Base-by-base conservation (phyloP, 1,284 basidiomycete genomes). In the Tremellales sp. region DNA sequence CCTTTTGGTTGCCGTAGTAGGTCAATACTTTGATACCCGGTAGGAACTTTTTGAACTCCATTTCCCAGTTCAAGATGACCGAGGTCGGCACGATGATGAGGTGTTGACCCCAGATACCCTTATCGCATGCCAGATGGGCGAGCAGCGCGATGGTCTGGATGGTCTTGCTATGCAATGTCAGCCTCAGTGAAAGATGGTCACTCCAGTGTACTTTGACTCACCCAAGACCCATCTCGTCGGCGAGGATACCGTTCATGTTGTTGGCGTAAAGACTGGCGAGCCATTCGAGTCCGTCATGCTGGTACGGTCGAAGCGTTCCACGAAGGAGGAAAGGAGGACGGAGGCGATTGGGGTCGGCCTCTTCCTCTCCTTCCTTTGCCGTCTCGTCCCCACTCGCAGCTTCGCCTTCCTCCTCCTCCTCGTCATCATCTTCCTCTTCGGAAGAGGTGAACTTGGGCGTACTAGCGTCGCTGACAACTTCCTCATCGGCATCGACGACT, bases 31-130 rank as follows among this genome's bases (percentile, higher is more conserved):
- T 87, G 80, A 97, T 93, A 1, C 92, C 93, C 0, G 93, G 93
- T 2, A 97, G 77, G 68, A 97, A 97, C 74, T 96, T 96, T 74
- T 97, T 96, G 79, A 97, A 97, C 71, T 97, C 93, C 87, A 97
- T 94, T 72, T 96, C 93, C 93, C 93, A 97, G 68, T 97, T 97
- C 51, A 97, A 79, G 56, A 97, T 81, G 49, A 97, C 93, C 54
- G 88, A 91, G 1, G 93, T 97, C 1, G 93, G 91, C 11, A 94
- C 92, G 61, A 97, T 84, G 67, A 97, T 91, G 25, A 97, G 81
- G 75, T 97, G 93, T 2, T 93, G 93, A 0, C 94, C 94, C 92
- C 93, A 97, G 52, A 94, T 89, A 5, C 93, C 93, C 45, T 85
- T 81, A 70, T 94, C 89, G 68, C 92, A 96, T 13, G 92, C 92